Evolutionary conservation across 108 stramenopile genomes (phyloP), one percentile per base, ranked within the genome.

Genomic region (Epithemia pelagica): DNA sequence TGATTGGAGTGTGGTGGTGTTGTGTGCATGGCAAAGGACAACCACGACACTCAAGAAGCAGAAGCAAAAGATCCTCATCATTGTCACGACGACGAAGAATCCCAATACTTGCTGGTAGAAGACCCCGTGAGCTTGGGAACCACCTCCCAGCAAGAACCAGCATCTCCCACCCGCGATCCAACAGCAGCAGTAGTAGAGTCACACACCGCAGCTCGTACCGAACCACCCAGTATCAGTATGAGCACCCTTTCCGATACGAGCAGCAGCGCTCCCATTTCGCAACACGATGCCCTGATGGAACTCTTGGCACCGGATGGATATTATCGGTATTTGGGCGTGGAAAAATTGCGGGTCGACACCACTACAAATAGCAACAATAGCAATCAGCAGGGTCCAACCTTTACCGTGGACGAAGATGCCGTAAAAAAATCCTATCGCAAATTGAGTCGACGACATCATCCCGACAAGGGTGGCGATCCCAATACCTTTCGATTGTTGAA

Each of bases 301-400:
- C 72, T 92, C 52, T 64, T 92, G 5, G 65, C 79, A 28, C 91
- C 91, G 30, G 91, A 92, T 73, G 91, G 91, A 10, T 92, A 92
- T 65, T 92, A 92, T 73, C 71, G 65, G n/a, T 89, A 89, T 67
- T 76, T 92, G 1, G 65, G 66, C 26, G 83, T 92, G 31, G 66
- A 71, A 23, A 86, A 84, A 58, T 37, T 68, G 59, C 19, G 60
- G 32, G 32, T 28, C 0, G 28, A 30, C 33, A 54, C 37, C 7
- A 22, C 27, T 29, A 33, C 32, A 28, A 62, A 69, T 51, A 46
- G 28, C 27, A 54, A 53, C 3, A 10, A 22, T 2, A 20, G 21
- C 21, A 27, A 54, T 24, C 24, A 5, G 18, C 5, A 58, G 5
- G 56, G 18, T 19, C 61, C 61, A 30, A 18, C 61, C 20, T n/a